Percentiles rank a stretch among this genome's conserved stretches.
Evolutionary conservation across 164 flowering plant species (phyloP).

Genomic region (Aristolochia fimbriata): DNA sequence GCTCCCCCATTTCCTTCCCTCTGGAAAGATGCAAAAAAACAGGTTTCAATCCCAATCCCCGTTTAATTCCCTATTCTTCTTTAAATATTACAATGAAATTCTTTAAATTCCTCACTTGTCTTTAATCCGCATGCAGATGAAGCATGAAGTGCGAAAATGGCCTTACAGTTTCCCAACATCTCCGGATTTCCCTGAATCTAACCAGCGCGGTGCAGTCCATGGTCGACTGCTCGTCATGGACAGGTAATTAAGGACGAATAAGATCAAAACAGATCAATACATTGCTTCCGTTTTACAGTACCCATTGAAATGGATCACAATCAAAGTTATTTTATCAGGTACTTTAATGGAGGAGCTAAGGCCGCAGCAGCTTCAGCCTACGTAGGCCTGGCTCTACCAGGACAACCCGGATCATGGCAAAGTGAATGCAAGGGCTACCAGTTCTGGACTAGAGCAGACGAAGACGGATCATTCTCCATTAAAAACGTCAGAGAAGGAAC

Average conservation of each 20-base stretch:
- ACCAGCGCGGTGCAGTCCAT: conserved; percentile 45
- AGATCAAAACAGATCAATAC: too few relatives aligned
- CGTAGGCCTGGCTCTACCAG: conserved; percentile 77
- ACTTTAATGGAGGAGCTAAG: conserved; percentile 18
- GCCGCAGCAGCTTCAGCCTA: conserved; percentile 49
- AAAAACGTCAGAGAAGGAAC: conserved; percentile 34
- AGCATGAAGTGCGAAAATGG: conserved; percentile 65
- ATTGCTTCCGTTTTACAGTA: too few relatives aligned
- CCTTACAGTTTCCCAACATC: conserved; percentile 76
- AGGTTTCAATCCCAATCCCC: conserved; percentile 22
- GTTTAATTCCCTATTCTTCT: background rate
- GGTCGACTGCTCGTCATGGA: conserved; percentile 67
- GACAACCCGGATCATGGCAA: conserved; percentile 85
- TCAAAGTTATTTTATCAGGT: conserved; percentile 20
- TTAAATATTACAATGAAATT: background rate
- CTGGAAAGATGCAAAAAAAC: conserved; percentile 80
- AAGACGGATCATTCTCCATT: conserved; percentile 49
- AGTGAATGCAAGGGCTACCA: conserved; percentile 85
- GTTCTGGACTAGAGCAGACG: conserved; percentile 66
- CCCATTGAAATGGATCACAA: too few relatives aligned
- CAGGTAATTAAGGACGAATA: conserved; percentile 27
- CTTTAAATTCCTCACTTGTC: background rate
- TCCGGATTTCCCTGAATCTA: conserved; percentile 42
- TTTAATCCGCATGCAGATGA: conserved; percentile 33
- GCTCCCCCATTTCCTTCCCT: conserved; percentile 26